Evolutionary conservation across 176 grass and related monocot species (phyloP).

Genomic region (Themeda triandra): DNA sequence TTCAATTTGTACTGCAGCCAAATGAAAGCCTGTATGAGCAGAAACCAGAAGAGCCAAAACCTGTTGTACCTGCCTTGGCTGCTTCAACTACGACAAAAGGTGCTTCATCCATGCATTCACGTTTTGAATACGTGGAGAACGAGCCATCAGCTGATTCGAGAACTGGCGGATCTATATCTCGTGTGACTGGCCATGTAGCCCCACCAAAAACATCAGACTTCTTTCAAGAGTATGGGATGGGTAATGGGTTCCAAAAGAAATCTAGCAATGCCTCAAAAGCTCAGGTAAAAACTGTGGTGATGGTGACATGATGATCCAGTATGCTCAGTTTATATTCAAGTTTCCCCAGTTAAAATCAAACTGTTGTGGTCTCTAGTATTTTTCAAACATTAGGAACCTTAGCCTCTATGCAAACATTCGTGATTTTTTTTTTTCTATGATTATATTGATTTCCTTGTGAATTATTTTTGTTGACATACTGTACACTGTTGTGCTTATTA

Average conservation of each 20-base stretch:
- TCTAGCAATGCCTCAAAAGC: constrained; percentile 51
- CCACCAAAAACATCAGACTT: constrained; percentile 77
- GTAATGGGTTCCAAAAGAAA: constrained; percentile 73
- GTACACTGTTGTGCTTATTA: neutral
- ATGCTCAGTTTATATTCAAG: too few relatives aligned
- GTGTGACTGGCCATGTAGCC: constrained; percentile 54
- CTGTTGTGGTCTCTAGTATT: neutral
- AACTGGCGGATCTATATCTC: constrained; percentile 38
- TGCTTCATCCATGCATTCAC: constrained; percentile 50
- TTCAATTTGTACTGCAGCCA: constrained; percentile 41
- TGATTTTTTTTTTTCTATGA: neutral
- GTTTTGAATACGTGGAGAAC: constrained; percentile 72
- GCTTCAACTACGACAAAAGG: constrained; percentile 27
- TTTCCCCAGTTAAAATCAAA: neutral
- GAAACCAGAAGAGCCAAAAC: constrained; percentile 82
- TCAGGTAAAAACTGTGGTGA: constrained; percentile 47
- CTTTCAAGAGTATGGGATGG: constrained; percentile 80
- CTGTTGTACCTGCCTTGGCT: constrained; percentile 38
- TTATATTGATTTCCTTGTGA: neutral
- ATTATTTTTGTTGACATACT: neutral
- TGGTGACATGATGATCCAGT: too few relatives aligned
- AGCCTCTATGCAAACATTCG: constrained; percentile 1
- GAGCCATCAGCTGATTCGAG: constrained; percentile 36
- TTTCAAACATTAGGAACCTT: neutral
- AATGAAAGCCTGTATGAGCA: constrained; percentile 84